Evolutionary conservation across 306 rosid genomes (phyloP), one percentile per base, ranked within the genome.

Genomic region (cucumber (Cucumis sativus)): DNA sequence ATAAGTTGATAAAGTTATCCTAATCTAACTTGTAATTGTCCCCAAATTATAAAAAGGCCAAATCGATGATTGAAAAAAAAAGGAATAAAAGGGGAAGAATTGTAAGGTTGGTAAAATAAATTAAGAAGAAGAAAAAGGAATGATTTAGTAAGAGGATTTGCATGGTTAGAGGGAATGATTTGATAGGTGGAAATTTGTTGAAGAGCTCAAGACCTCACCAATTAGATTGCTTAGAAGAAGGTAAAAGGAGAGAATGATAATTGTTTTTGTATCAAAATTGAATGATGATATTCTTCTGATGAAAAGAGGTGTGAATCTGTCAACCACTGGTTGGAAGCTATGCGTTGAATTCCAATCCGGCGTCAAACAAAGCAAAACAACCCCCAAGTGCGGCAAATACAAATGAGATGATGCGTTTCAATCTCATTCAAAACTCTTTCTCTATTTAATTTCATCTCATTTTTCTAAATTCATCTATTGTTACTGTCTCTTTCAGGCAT

Each of bases 321-420:
- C 77, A 73, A 73, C 77, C 62, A 49, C 61, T 73, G 62, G 77
- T 49, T 28, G 77, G 41, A 51, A 8, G 45, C 61, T 25, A 51
- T 16, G 61, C 61, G 77, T 72, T 72, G 77, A 72, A 71, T 68
- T 68, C 74, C 7, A 30, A 25, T 51, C 43, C 60, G 43, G 60
- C 60, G 41, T 47, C 43, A 47, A 49, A 16, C 69, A 52, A 33
- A 33, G 5, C 37, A 33, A 33, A 52, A 25, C 30, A 28, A 28
- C 30, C 30, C 1, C 35, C 55, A 43, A 69, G n/a, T 69, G 37
- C 47, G 15, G 7, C 40, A n/a, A 45, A 15, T 7, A 12, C 37
- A 33, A 33, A 33, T 33, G 37, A 4, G 37, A 33, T 33, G 37
- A 33, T 54, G 23, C 23, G 15, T 6, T 51, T 14, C 16, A 72